These are phyloP conservation scores for Pseudophaeomoniella oleicola DNA, from an alignment of 2,329 filamentous ascomycete genomes.

Conservation along the genomic window DNA sequence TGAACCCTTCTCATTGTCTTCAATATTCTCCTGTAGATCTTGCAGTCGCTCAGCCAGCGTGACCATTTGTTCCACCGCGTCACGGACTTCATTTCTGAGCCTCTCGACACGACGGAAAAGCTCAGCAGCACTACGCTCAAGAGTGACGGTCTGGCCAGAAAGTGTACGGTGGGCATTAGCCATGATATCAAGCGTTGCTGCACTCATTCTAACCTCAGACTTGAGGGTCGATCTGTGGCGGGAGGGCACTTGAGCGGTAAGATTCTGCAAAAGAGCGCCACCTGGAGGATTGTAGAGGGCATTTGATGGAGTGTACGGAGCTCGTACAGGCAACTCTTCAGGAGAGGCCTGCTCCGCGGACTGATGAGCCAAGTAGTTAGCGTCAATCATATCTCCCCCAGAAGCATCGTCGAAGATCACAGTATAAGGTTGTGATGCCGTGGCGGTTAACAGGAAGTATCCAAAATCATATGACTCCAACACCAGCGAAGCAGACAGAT, in stretches of 20 bases:
- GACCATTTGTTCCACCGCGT: slow-evolving; percentile 29
- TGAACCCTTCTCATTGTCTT: slow-evolving; percentile 17
- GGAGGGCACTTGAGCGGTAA: slow-evolving; percentile 18
- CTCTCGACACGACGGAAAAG: slow-evolving; percentile 37
- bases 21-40: slow-evolving; percentile 23
- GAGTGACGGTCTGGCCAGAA: slow-evolving; percentile 27
- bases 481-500: slow-evolving; percentile 34
- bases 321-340: slow-evolving; percentile 19
- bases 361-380: neutral
- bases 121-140: slow-evolving; percentile 33
- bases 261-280: slow-evolving; percentile 7
- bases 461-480: slow-evolving; percentile 43
- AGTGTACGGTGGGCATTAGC: slow-evolving; percentile 31
- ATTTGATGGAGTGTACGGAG: slow-evolving; percentile 19
- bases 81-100: slow-evolving; percentile 29
- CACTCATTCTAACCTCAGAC: slow-evolving; percentile 31
- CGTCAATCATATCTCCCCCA: neutral
- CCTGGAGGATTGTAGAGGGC: slow-evolving; percentile 10
- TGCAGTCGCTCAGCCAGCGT: slow-evolving; percentile 31
- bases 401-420: slow-evolving; percentile 35
- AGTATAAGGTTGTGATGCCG: slow-evolving; percentile 33
- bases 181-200: slow-evolving; percentile 32
- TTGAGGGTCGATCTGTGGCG: slow-evolving; percentile 27
- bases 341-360: slow-evolving; percentile 3
- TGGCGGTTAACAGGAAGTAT: slow-evolving; percentile 39